Conservation (phyloP, 2,329 filamentous ascomycete genomes). For the Dactylonectria estremocensis region DNA sequence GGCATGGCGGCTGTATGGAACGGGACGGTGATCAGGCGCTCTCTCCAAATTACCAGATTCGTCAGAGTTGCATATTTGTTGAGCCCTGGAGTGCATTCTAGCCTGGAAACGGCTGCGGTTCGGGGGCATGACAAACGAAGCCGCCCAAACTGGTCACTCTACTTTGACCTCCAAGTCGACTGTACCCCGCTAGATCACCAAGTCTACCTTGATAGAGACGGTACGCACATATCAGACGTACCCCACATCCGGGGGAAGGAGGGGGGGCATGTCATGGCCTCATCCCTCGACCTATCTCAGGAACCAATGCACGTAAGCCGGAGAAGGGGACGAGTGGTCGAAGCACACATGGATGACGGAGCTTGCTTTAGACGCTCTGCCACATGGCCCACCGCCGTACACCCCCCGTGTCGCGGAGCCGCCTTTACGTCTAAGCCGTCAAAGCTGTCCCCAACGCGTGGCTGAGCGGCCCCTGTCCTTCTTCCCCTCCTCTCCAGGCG, state of each 20-base stretch:
- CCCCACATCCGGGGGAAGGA: conserved; percentile 21
- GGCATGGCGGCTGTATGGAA: conserved; percentile 29
- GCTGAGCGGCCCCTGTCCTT: conserved; percentile 21
- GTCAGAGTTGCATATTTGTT: conserved; percentile 43
- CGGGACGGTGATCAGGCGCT: conserved; percentile 32
- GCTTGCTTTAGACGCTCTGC: conserved; percentile 6
- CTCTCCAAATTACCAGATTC: conserved; percentile 26
- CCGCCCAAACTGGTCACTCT: conserved; percentile 11
- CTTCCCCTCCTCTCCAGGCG: conserved; percentile 12
- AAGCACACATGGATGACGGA: conserved; percentile 1
- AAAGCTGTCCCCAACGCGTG: conserved; percentile 2
- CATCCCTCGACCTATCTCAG: conserved; percentile 21
- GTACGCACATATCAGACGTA: conserved; percentile 7
- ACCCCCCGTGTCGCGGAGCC: conserved; percentile 26
- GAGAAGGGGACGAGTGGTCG: conserved; percentile 11
- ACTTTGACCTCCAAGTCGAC: neutral
- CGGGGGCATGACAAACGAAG: conserved; percentile 3
- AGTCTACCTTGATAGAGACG: conserved; percentile 15
- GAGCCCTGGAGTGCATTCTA: conserved; percentile 36
- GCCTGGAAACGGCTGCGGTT: conserved; percentile 1
- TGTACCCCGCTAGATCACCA: conserved; percentile 14
- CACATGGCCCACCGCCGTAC: conserved; percentile 25
- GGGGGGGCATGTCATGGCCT: conserved; percentile 10
- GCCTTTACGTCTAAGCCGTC: conserved; percentile 5
- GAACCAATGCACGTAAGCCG: conserved; percentile 27